Conservation (phyloP, 768 basidiomycete genomes). For the Boletales sp. region DNA sequence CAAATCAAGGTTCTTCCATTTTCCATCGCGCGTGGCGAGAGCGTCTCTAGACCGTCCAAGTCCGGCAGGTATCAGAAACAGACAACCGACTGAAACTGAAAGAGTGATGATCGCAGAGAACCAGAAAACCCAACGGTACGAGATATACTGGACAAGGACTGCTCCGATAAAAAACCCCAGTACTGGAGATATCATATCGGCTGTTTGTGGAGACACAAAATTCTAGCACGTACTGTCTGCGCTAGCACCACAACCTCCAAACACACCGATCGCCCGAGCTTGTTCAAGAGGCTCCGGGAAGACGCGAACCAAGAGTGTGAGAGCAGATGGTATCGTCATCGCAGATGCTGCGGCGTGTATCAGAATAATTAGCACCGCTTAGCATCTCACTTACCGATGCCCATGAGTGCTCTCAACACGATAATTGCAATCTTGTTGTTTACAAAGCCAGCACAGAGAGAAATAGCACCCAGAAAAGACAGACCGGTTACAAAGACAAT, state of each 20-base stretch:
- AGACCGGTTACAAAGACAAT: slow-evolving; percentile 41
- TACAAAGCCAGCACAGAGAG: slow-evolving; percentile 44
- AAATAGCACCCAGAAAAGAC: slow-evolving; percentile 38
- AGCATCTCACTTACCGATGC: slow-evolving; percentile 33
- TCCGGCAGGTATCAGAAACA: slow-evolving; percentile 34
- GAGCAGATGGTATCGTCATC: slow-evolving; percentile 48
- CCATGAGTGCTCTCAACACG: slow-evolving; percentile 48
- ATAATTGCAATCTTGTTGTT: slow-evolving; percentile 44
- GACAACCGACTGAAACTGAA: slow-evolving; percentile 28
- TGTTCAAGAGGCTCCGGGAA: slow-evolving; percentile 47
- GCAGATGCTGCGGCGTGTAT: slow-evolving; percentile 37
- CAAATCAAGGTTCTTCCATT: slow-evolving; percentile 35
- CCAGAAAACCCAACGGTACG: slow-evolving; percentile 53
- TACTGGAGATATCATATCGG: slow-evolving; percentile 21
- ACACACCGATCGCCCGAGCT: slow-evolving; percentile 44
- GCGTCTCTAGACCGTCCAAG: not conserved
- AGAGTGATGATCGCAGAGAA: slow-evolving; percentile 39
- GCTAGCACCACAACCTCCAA: slow-evolving; percentile 44
- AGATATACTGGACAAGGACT: slow-evolving; percentile 35
- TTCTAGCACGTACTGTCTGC: slow-evolving; percentile 36
- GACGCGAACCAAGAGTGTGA: slow-evolving; percentile 41
- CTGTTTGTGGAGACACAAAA: not conserved
- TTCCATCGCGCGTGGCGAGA: slow-evolving; percentile 1
- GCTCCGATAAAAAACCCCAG: slow-evolving; percentile 44
- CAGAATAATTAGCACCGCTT: not conserved